Conservation (phyloP, 1,284 basidiomycete species). For the Ganoderma sinense region DNA sequence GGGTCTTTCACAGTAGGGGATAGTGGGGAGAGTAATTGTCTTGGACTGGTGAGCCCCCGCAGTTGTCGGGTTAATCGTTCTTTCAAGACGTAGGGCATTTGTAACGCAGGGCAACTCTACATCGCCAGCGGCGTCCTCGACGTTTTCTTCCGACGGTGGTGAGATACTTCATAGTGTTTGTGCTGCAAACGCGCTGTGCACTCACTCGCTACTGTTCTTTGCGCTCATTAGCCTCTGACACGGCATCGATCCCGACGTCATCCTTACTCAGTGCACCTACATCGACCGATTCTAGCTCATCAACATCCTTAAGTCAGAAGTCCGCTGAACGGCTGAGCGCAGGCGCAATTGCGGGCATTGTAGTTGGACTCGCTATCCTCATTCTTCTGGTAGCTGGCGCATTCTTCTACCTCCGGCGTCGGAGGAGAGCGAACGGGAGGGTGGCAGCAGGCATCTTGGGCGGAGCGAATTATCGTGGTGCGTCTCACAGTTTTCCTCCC, state of each 20-base stretch:
- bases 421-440: background rate
- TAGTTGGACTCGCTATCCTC: background rate
- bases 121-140: background rate
- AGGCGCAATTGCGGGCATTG: background rate
- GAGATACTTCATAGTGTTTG: background rate
- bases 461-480: background rate
- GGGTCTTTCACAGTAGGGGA: background rate
- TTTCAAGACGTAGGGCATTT: background rate
- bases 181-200: background rate
- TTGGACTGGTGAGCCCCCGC: background rate
- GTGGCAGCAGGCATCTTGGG: background rate
- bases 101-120: background rate
- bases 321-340: background rate
- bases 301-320: background rate
- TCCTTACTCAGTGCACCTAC: too few relatives aligned
- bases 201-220: background rate
- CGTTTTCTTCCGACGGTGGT: background rate
- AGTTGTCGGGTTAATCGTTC: background rate
- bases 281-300: background rate
- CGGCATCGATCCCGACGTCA: background rate
- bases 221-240: background rate
- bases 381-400: background rate
- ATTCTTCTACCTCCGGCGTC: background rate
- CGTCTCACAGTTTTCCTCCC: background rate
- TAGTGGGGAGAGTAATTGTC: background rate